A percentile compares a stretch with the other conserved stretches of the same genome.
Evolutionary conservation across 2,329 filamentous ascomycete genomes (phyloP).

Genomic region (Laburnicola sp.): DNA sequence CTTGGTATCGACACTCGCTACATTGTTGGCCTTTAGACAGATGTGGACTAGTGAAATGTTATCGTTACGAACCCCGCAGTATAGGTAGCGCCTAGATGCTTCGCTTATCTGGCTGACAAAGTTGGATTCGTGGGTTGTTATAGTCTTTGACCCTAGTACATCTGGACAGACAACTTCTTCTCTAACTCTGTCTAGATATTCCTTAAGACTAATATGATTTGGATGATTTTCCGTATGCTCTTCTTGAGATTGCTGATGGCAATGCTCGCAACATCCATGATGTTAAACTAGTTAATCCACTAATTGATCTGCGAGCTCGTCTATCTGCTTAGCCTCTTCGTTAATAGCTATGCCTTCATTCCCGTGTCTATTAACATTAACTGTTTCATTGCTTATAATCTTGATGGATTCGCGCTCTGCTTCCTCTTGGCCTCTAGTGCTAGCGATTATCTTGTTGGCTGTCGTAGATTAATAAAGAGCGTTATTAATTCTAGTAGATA

Average conservation of each 20-base stretch:
- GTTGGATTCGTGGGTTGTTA: not conserved
- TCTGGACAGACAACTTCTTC: not conserved
- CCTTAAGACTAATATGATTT: not conserved
- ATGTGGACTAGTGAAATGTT: not conserved
- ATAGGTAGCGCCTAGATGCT: constrained; percentile 1
- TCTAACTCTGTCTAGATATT: not conserved
- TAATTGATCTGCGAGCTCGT: constrained; percentile 1
- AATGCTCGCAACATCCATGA: not conserved
- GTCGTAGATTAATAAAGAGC: not conserved
- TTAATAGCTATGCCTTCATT: not conserved
- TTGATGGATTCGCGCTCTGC: not conserved
- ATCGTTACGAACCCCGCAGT: not conserved
- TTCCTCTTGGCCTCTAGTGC: not conserved
- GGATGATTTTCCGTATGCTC: not conserved
- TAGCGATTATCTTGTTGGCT: not conserved
- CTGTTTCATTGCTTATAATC: not conserved
- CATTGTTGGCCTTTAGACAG: not conserved
- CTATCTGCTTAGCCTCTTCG: not conserved
- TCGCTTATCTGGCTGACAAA: not conserved
- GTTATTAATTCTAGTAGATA: constrained; percentile 2
- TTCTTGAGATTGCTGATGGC: not conserved
- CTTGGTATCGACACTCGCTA: not conserved
- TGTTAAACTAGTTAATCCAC: constrained; percentile 2
- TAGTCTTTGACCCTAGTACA: not conserved
- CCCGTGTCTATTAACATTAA: not conserved